These are phyloP conservation scores for Thermochaetoides dissita DNA, from an alignment of 2,329 filamentous ascomycete species.

Conservation along the genomic window DNA sequence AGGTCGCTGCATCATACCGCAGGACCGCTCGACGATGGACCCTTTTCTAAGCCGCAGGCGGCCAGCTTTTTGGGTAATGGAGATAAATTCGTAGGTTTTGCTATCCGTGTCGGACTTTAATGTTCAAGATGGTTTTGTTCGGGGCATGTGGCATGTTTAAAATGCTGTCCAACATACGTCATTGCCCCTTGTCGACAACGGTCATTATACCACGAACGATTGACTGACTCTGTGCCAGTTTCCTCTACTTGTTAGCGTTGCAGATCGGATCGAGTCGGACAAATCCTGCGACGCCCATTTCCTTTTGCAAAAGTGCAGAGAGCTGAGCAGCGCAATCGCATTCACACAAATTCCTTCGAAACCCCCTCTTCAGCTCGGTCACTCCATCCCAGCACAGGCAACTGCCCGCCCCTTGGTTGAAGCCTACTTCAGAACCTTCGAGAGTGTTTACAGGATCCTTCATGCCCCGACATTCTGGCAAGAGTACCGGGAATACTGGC, in stretches of 20 bases:
- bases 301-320: constrained; percentile 36
- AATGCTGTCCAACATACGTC: too few species aligned
- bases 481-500: constrained; percentile 39
- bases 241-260: constrained; percentile 13
- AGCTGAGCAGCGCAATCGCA: constrained; percentile 38
- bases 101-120: neutral
- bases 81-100: constrained; percentile 24
- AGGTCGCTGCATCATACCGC: constrained; percentile 1
- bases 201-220: neutral
- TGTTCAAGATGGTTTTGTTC: neutral
- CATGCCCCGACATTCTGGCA: constrained; percentile 42
- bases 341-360: constrained; percentile 29
- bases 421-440: constrained; percentile 33
- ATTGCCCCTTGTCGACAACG: neutral
- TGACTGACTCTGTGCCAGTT: constrained; percentile 14
- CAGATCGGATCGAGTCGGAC: constrained; percentile 14
- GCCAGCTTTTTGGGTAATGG: constrained; percentile 39
- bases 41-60: constrained; percentile 27
- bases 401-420: constrained; percentile 33
- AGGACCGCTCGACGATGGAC: constrained; percentile 1
- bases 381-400: constrained; percentile 31
- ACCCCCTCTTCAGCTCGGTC: constrained; percentile 24
- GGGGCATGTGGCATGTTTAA: too few species aligned
- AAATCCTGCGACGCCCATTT: constrained; percentile 20
- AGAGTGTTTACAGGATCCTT: constrained; percentile 41